These are phyloP conservation scores for Gymnopilus junonius DNA, from an alignment of 768 basidiomycete genomes.

Conservation along the genomic window DNA sequence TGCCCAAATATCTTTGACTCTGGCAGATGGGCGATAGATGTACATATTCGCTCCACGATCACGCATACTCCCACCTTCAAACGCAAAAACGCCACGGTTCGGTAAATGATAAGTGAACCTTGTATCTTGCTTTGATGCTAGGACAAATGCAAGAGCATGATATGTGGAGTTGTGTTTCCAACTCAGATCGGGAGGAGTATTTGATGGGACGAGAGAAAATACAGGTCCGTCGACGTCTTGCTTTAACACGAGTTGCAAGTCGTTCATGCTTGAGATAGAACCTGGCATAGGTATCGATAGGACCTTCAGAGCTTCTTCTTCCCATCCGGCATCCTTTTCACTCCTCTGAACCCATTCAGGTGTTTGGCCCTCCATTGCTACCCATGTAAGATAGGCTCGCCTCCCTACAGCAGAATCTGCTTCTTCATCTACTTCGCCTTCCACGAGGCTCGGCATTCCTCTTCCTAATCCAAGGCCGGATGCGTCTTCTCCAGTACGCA, in stretches of 20 bases:
- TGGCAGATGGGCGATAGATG: conserved; percentile 68
- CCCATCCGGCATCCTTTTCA: conserved; percentile 22
- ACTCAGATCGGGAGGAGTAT: conserved; percentile 31
- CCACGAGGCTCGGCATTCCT: conserved; percentile 78
- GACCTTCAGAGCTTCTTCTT: conserved; percentile 48
- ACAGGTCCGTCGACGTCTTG: conserved; percentile 74
- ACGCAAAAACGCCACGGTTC: conserved; percentile 67
- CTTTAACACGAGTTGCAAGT: conserved; percentile 63
- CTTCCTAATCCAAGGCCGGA: conserved; percentile 67
- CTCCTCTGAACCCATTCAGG: conserved; percentile 42
- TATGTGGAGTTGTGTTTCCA: conserved; percentile 88
- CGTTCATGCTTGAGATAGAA: conserved; percentile 14
- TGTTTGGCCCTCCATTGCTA: conserved; percentile 51
- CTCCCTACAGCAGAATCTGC: conserved; percentile 79
- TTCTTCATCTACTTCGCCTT: conserved; percentile 92
- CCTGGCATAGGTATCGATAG: conserved; percentile 80
- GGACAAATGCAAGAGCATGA: conserved; percentile 89
- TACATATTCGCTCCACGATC: conserved; percentile 84
- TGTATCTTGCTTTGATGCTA: conserved; percentile 90
- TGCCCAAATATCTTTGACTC: conserved; percentile 58
- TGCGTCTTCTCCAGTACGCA: conserved; percentile 60
- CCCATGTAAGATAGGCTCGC: conserved; percentile 67
- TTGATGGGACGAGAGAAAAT: conserved; percentile 48
- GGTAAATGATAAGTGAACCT: conserved; percentile 82
- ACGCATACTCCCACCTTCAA: conserved; percentile 71